These are phyloP conservation scores for Hyphopichia pseudoburtonii DNA, from an alignment of 1,139 yeast species.

Conservation along the genomic window DNA sequence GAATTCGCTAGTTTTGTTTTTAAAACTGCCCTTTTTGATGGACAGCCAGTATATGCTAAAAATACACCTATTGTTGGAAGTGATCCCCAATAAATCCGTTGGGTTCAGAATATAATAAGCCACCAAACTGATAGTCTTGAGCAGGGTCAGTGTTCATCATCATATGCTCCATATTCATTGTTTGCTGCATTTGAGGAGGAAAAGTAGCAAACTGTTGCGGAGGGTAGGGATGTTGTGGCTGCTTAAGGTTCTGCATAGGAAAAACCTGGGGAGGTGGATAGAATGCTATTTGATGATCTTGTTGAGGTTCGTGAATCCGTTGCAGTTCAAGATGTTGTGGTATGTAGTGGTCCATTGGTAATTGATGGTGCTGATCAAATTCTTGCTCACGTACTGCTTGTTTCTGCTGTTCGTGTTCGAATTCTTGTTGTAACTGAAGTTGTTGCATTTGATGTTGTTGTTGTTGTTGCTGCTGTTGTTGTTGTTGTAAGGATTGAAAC, in stretches of 20 bases:
- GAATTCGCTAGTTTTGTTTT: not conserved
- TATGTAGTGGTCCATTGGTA: not conserved
- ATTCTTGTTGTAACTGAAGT: no score
- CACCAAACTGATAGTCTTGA: conserved; percentile 13
- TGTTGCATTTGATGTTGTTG: not conserved
- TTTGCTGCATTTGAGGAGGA: conserved; percentile 8
- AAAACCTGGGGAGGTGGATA: conserved; percentile 9
- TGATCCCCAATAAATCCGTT: conserved; percentile 2
- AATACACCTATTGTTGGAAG: no score
- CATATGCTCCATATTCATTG: conserved; percentile 19
- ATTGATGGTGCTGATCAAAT: no score
- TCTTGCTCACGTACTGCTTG: no score
- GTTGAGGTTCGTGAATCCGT: conserved; percentile 19
- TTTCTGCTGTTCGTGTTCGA: no score
- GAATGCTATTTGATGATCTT: no score
- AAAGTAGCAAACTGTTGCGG: conserved; percentile 3
- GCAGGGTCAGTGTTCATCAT: conserved; percentile 8
- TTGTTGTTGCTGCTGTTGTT: conserved; percentile 6
- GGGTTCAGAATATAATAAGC: conserved; percentile 11
- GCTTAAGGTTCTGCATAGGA: no score
- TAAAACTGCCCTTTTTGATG: no score
- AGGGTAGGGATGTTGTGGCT: conserved; percentile 10
- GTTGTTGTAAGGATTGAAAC: conserved; percentile 24
- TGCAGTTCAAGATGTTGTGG: conserved; percentile 21
- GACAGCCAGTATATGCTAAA: no score